phyloP scores from a whole-genome alignment of 805 yeast species.

The Blastobotrys muscicola region DNA sequence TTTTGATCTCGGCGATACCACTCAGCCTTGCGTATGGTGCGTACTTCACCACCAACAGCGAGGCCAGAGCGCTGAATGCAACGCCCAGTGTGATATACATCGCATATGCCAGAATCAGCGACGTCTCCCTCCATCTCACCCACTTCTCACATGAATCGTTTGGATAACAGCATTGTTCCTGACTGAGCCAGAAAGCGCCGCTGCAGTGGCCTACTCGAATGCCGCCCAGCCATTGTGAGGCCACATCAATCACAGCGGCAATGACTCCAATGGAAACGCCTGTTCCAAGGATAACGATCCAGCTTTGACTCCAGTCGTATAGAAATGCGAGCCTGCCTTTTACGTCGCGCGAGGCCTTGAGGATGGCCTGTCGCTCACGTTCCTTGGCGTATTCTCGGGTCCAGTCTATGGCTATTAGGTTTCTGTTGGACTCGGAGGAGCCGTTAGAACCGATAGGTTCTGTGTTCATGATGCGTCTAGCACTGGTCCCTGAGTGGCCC shows the following conservation, averaged over 20 bases:
- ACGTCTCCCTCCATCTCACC: slow-evolving; percentile 27
- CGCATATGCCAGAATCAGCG: slow-evolving; percentile 26
- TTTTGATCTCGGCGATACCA: slow-evolving; percentile 69
- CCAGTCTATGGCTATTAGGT: slow-evolving; percentile 28
- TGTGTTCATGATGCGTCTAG: too few relatives aligned
- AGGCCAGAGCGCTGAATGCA: slow-evolving; percentile 33
- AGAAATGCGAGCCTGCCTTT: slow-evolving; percentile 20
- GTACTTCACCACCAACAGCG: slow-evolving; percentile 22
- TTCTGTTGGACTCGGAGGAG: too few relatives aligned
- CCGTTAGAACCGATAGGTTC: too few relatives aligned
- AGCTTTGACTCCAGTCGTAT: slow-evolving; percentile 34
- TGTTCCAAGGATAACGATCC: slow-evolving; percentile 61
- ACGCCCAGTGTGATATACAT: slow-evolving; percentile 33
- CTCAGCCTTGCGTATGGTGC: slow-evolving; percentile 38
- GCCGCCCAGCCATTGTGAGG: slow-evolving; percentile 73
- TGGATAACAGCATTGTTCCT: slow-evolving; percentile 57
- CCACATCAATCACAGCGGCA: slow-evolving; percentile 68
- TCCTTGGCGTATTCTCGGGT: slow-evolving; percentile 25
- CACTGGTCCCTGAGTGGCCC: too few relatives aligned
- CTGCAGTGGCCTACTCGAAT: slow-evolving; percentile 68
- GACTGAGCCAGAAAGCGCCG: slow-evolving; percentile 51
- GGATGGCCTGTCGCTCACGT: slow-evolving; percentile 10
- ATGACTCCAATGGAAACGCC: slow-evolving; percentile 69
- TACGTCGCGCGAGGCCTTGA: slow-evolving; percentile 10
- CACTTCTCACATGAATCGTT: slow-evolving; percentile 31